A percentile compares a stretch with the other conserved stretches of the same genome.
Conservation (phyloP, 805 yeast genomes). For the Schizosaccharomyces osmophilus region DNA sequence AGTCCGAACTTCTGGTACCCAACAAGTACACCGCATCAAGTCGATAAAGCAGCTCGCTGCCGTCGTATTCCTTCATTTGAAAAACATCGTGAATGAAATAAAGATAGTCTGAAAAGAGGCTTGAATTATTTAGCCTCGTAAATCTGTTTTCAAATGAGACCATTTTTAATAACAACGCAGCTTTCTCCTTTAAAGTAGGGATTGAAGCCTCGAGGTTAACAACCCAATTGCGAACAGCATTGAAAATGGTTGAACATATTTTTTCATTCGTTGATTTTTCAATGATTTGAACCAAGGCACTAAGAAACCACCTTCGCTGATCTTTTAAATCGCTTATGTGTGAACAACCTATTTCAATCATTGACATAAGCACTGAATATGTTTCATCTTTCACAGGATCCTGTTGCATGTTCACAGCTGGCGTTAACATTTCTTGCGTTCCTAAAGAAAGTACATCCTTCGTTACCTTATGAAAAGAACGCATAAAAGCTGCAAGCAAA, state of each 20-base stretch:
- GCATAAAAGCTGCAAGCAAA: constrained; percentile 36
- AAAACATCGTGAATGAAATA: constrained; percentile 71
- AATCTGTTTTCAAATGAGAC: constrained; percentile 59
- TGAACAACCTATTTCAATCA: neutral
- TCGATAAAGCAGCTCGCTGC: constrained; percentile 74
- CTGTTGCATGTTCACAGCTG: constrained; percentile 21
- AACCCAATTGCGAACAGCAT: constrained; percentile 70
- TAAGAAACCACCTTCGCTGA: constrained; percentile 68
- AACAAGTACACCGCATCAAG: constrained; percentile 91
- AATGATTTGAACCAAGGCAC: constrained; percentile 66
- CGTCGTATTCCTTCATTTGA: constrained; percentile 48
- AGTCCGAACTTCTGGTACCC: constrained; percentile 70
- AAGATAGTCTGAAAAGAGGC: constrained; percentile 36
- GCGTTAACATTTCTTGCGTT: constrained; percentile 45
- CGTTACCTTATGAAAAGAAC: constrained; percentile 38
- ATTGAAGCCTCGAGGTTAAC: constrained; percentile 59
- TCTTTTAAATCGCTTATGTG: constrained; percentile 38
- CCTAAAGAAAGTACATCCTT: constrained; percentile 24
- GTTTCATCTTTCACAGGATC: neutral
- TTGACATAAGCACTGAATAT: neutral
- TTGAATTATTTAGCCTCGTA: constrained; percentile 12
- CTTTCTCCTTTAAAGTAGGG: constrained; percentile 89
- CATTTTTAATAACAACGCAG: constrained; percentile 82
- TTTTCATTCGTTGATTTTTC: constrained; percentile 66
- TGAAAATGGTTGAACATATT: constrained; percentile 47